Base-by-base conservation (phyloP, 140 eudicot species). In the Oenanthe javanica region DNA sequence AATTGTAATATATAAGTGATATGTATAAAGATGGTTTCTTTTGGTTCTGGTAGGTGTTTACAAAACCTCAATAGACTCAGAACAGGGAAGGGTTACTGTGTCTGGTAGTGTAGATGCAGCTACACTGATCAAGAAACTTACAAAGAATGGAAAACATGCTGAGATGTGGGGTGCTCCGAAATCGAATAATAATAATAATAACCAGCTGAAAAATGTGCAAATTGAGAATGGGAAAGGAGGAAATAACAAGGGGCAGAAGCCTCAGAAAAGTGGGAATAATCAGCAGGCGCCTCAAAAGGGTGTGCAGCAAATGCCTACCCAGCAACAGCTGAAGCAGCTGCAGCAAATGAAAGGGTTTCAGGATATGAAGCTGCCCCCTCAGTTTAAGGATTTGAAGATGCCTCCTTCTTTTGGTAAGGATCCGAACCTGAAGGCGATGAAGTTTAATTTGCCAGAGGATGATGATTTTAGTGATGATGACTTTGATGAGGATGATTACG, bases 1-100 rank as follows among this genome's bases (percentile, higher is more conserved):
- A n/a, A 21, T 59, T 21, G 9, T 59, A 2, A 31, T 31, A 6
- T 4, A 9, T 27, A 66, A 50, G 7, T 64, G 38, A 1, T 64
- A 14, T 67, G 69, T 12, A 1, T 67, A 31, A 31, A 27, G 45
- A 67, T 45, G 49, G 72, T 7, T 55, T 54, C 71, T 81, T 79
- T 69, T 78, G 18, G 18, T 79, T 78, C 15, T 66, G 72, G 9
- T 82, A 95, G 99, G 99, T 76, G 99, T 95, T 70, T 95, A 95
- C 82, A 89, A 84, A 2, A 81, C 81, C 5, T 87, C 36, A 10
- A 95, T 95, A 86, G 99, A 95, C 83, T 83, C 97, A 82, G 99
- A 95, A 52, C 95, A 89, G 81, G 97, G 99, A 74, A 95, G 92
- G 85, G 99, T 95, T 47, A 89, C 92, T 25, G 99, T 95, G 12